Conservation (phyloP, 257 asterid species). For the Ilex asprella region DNA sequence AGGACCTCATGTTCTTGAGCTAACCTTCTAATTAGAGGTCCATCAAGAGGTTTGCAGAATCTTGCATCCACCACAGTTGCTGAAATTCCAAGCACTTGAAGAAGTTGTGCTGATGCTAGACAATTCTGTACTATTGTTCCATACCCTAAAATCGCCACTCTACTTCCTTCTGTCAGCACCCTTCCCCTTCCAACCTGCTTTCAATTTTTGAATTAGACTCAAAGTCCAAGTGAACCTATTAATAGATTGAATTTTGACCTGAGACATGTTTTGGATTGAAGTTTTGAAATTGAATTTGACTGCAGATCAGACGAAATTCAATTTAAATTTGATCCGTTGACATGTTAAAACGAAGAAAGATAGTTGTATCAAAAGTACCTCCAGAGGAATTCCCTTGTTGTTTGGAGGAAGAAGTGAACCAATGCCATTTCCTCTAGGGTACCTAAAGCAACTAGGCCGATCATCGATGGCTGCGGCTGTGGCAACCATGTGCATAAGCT, state of each 20-base stretch:
- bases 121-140: slow-evolving; percentile 29
- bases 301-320: too few species aligned
- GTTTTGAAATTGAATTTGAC: too few species aligned
- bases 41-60: slow-evolving; percentile 37
- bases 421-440: slow-evolving; percentile 68
- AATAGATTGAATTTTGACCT: too few species aligned
- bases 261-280: too few species aligned
- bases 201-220: background rate
- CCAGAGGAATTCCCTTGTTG: slow-evolving; percentile 52
- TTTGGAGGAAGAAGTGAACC: slow-evolving; percentile 42
- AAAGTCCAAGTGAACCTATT: too few species aligned
- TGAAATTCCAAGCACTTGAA: slow-evolving; percentile 11
- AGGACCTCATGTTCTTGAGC: slow-evolving; percentile 47
- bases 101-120: slow-evolving; percentile 25
- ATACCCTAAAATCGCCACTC: slow-evolving; percentile 31
- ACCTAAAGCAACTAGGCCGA: slow-evolving; percentile 59
- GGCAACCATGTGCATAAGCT: slow-evolving; percentile 69
- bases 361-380: slow-evolving; percentile 23
- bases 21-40: slow-evolving; percentile 12
- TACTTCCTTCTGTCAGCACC: slow-evolving; percentile 22
- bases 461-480: slow-evolving; percentile 57
- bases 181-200: slow-evolving; percentile 31
- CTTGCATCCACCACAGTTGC: slow-evolving; percentile 33
- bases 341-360: background rate
- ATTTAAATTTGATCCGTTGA: too few species aligned